These are phyloP conservation scores for Bocquillonia castaneifolia DNA, from an alignment of 441 rosid genomes.

Conservation along the genomic window DNA sequence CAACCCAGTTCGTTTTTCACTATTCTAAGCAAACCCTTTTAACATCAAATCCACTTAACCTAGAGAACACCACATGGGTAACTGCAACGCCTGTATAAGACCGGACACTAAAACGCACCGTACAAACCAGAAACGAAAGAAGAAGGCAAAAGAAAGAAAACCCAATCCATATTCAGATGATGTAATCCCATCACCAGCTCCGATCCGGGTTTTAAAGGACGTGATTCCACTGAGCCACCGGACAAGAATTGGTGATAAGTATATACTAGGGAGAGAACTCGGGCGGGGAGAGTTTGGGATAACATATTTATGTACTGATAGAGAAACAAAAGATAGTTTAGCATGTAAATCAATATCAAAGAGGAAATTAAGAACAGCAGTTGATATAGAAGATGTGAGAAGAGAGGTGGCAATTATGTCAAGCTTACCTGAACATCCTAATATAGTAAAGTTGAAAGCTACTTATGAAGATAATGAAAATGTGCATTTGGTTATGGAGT, in stretches of 20 bases:
- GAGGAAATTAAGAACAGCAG: conserved; percentile 75
- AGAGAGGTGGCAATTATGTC: conserved; percentile 92
- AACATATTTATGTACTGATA: conserved; percentile 85
- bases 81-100: conserved; percentile 79
- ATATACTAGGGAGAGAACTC: conserved; percentile 73
- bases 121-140: conserved; percentile 30
- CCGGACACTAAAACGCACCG: conserved; percentile 35
- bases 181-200: conserved; percentile 42
- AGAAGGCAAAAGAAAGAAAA: conserved; percentile 38
- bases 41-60: background rate
- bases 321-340: conserved; percentile 62
- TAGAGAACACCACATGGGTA: conserved; percentile 48
- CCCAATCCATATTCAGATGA: conserved; percentile 56
- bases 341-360: conserved; percentile 93
- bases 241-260: conserved; percentile 73
- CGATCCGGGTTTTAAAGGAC: conserved; percentile 68
- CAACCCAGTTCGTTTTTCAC: background rate
- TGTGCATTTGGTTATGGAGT: conserved; percentile 88
- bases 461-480: conserved; percentile 83
- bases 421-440: conserved; percentile 73
- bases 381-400: conserved; percentile 82
- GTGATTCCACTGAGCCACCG: conserved; percentile 54
- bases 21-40: background rate
- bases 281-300: conserved; percentile 97
- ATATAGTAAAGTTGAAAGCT: conserved; percentile 74